Evolutionary conservation across 2,329 filamentous ascomycete genomes (phyloP).

Genomic region (Alternaria metachromatica): DNA sequence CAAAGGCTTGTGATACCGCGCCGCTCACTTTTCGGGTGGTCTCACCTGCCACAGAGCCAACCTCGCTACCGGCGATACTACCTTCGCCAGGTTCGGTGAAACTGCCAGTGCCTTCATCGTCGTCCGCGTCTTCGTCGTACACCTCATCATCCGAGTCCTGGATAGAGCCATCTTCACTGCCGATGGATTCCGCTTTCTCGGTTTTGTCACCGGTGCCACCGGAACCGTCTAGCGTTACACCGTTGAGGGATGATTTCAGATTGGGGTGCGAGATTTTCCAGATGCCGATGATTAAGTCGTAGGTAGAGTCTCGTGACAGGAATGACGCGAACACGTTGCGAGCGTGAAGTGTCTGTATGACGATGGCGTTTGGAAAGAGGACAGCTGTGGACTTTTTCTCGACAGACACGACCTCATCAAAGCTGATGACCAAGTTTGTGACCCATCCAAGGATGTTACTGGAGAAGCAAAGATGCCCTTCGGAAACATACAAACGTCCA

Average conservation of each 20-base stretch:
- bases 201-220: conserved; percentile 83
- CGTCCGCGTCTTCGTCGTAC: conserved; percentile 80
- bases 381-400: conserved; percentile 97
- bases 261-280: conserved; percentile 97
- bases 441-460: conserved; percentile 99
- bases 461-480: conserved; percentile 97
- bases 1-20: conserved; percentile 48
- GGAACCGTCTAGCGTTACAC: conserved; percentile 76
- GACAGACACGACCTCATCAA: conserved; percentile 95
- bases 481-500: conserved; percentile 92
- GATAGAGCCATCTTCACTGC: conserved; percentile 56
- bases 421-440: conserved; percentile 95
- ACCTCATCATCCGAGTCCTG: conserved; percentile 77
- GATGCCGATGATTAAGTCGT: conserved; percentile 95
- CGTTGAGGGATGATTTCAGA: conserved; percentile 88
- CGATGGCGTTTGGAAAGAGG: conserved; percentile 95
- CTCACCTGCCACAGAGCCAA: conserved; percentile 59
- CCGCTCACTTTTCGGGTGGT: conserved; percentile 74
- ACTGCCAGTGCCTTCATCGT: conserved; percentile 72
- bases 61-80: conserved; percentile 63
- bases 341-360: conserved; percentile 93
- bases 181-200: conserved; percentile 75
- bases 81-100: conserved; percentile 63
- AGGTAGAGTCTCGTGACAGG: conserved; percentile 91
- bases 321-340: conserved; percentile 97